These are phyloP conservation scores for Pseudogymnoascus sp. DNA, from an alignment of 2,329 filamentous ascomycete genomes.

Conservation along the genomic window DNA sequence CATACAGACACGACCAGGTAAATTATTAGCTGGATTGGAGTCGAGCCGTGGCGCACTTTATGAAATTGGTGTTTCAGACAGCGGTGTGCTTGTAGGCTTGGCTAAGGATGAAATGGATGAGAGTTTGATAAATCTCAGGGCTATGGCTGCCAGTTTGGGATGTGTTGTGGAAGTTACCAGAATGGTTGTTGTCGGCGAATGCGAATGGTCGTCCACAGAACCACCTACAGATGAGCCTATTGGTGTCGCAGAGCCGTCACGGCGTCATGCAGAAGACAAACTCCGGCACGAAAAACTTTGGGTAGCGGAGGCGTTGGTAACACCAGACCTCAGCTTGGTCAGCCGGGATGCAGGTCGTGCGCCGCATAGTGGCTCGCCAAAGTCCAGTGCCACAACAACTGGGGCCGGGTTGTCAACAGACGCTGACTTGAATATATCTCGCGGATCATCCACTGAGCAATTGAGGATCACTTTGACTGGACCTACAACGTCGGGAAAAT, in stretches of 20 bases:
- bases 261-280: slow-evolving; percentile 16
- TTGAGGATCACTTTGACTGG: slow-evolving; percentile 82
- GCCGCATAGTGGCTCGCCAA: not conserved
- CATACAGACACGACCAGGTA: slow-evolving; percentile 37
- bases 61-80: slow-evolving; percentile 92
- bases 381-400: not conserved
- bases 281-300: slow-evolving; percentile 54
- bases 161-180: slow-evolving; percentile 77
- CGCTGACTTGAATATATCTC: not conserved
- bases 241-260: slow-evolving; percentile 18
- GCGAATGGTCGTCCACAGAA: slow-evolving; percentile 52
- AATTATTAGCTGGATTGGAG: slow-evolving; percentile 72
- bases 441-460: slow-evolving; percentile 56
- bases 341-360: not conserved
- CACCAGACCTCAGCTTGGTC: slow-evolving; percentile 53
- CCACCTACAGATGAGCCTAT: slow-evolving; percentile 14
- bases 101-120: slow-evolving; percentile 88
- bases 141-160: slow-evolving; percentile 89
- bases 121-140: slow-evolving; percentile 73
- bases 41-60: slow-evolving; percentile 91
- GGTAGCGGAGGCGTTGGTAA: slow-evolving; percentile 87
- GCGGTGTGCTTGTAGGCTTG: slow-evolving; percentile 83
- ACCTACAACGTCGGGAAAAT: slow-evolving; percentile 87
- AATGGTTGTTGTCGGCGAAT: slow-evolving; percentile 77
- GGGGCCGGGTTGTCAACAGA: not conserved